Percentiles rank a stretch among this genome's conserved stretches.
Evolutionary conservation across 371 early-diverging fungal species (phyloP).

Genomic region (Lichtheimia hyalospora): DNA sequence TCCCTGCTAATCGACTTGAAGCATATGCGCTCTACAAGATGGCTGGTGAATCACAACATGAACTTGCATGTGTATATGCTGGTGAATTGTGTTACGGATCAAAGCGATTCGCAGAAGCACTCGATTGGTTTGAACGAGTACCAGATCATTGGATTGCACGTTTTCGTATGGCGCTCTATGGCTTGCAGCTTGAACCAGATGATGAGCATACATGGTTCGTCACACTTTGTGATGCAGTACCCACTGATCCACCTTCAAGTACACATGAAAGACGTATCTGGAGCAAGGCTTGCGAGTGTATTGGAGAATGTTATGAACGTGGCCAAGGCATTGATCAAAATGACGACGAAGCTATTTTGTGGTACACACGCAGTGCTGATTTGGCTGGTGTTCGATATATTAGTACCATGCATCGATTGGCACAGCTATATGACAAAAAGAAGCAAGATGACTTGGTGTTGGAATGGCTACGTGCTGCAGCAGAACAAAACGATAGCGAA

Average conservation of each 20-base stretch:
- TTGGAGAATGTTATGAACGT: conserved; percentile 20
- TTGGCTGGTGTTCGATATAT: background rate
- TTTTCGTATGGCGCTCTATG: conserved; percentile 6
- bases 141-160: conserved; percentile 12
- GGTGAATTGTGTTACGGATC: conserved; percentile 10
- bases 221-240: background rate
- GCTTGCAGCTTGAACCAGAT: background rate
- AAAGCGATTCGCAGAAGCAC: background rate
- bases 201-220: background rate
- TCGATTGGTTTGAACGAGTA: conserved; percentile 4
- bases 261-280: background rate
- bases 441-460: conserved; percentile 4
- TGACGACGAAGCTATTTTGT: conserved; percentile 2
- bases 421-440: background rate
- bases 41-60: conserved; percentile 15
- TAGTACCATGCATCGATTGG: conserved; percentile 5
- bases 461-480: conserved; percentile 12
- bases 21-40: conserved; percentile 11
- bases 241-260: background rate
- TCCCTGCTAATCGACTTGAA: background rate
- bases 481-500: conserved; percentile 10
- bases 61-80: conserved; percentile 13
- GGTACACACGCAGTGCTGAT: conserved; percentile 9
- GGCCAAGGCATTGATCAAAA: conserved; percentile 5
- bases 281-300: conserved; percentile 2